These are phyloP conservation scores for Penicillium sp. DNA, from an alignment of 2,329 filamentous ascomycete species.

Conservation along the genomic window DNA sequence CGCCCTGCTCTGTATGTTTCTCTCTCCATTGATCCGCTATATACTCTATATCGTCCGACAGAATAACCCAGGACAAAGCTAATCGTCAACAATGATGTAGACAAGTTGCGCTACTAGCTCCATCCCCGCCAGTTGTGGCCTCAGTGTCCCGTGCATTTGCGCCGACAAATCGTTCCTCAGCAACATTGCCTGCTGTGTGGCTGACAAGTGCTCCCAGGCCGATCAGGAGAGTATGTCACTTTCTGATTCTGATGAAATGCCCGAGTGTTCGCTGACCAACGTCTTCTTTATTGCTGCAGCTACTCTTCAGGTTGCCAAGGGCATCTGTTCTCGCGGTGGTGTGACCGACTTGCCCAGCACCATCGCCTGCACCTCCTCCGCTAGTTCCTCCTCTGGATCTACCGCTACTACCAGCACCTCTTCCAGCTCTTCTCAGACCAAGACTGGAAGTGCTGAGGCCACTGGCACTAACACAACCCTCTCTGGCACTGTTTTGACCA, in stretches of 20 bases:
- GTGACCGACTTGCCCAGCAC: constrained; percentile 41
- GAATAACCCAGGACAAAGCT: background rate
- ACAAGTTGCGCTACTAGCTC: constrained; percentile 48
- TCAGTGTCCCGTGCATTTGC: constrained; percentile 57
- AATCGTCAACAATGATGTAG: constrained; percentile 26
- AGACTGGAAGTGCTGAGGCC: constrained; percentile 9
- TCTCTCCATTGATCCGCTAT: background rate
- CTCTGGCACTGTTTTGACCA: constrained; percentile 2
- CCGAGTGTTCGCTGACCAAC: constrained; percentile 10
- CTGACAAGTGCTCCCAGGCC: constrained; percentile 43
- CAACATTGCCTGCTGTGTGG: constrained; percentile 56
- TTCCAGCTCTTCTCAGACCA: constrained; percentile 6
- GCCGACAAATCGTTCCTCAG: constrained; percentile 49
- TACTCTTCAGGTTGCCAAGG: constrained; percentile 40
- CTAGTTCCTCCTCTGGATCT: constrained; percentile 12
- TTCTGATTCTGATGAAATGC: too few relatives aligned
- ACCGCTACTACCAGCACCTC: constrained; percentile 18
- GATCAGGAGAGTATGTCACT: constrained; percentile 47
- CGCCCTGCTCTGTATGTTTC: constrained; percentile 59
- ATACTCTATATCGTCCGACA: background rate
- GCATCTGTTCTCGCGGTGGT: constrained; percentile 45
- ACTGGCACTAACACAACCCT: constrained; percentile 19
- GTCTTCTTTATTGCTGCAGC: constrained; percentile 26
- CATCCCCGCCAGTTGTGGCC: constrained; percentile 43
- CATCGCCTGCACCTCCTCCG: constrained; percentile 35